These are phyloP conservation scores for Calycina herbarum DNA, from an alignment of 2,329 filamentous ascomycete genomes.

Conservation along the genomic window DNA sequence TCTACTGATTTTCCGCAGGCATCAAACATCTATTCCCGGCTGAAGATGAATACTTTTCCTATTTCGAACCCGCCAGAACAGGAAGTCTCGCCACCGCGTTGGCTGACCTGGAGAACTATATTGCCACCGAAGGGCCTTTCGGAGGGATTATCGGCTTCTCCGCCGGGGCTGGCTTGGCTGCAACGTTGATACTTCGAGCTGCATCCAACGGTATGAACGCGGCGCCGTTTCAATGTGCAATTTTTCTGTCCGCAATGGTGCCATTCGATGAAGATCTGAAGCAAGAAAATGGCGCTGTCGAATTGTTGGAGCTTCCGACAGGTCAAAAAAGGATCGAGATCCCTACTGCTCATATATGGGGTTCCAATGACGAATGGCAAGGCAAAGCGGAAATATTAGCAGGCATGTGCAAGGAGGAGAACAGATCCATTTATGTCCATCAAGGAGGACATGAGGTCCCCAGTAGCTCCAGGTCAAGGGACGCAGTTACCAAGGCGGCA, in stretches of 20 bases:
- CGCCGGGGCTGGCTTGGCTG: conserved; percentile 42
- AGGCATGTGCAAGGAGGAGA: background rate
- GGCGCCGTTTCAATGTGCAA: background rate
- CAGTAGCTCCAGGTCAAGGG: background rate
- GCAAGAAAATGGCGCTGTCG: background rate
- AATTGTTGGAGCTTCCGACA: background rate
- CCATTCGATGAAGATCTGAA: background rate
- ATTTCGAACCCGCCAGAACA: background rate
- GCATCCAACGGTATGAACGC: background rate
- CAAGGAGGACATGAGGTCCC: background rate
- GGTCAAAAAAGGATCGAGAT: background rate
- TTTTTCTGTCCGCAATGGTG: background rate
- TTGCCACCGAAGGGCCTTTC: conserved; percentile 10
- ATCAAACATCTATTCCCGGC: background rate
- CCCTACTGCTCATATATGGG: conserved; percentile 2
- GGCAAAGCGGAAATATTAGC: background rate
- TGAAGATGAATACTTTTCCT: background rate
- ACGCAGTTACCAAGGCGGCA: background rate
- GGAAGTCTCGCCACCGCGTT: background rate
- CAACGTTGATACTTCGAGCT: background rate
- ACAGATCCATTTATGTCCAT: background rate
- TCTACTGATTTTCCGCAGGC: background rate
- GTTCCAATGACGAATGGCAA: conserved; percentile 1
- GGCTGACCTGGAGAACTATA: background rate
- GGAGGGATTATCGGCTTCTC: conserved; percentile 14